Base-by-base conservation (phyloP, 305 asterid genomes). In the Salvia sclarea region DNA sequence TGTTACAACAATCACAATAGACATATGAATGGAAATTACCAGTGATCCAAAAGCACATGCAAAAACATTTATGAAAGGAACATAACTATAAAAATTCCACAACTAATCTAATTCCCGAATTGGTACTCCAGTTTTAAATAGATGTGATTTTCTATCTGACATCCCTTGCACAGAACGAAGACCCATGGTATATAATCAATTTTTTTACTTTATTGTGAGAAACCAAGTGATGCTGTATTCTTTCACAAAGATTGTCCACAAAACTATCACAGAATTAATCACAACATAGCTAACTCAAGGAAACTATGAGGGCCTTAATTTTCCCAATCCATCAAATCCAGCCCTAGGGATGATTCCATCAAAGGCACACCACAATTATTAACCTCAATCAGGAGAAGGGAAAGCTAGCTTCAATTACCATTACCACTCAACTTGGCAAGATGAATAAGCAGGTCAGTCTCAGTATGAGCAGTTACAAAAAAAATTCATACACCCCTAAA, bases 271-370 rank as follows among this genome's bases (percentile, higher is more conserved):
- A 38, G 2, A 52, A 55, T 44, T 28, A 48, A 59, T 25, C 48
- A 70, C 56, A 56, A 44, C 10, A 17, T 30, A 52, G 43, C 64
- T 44, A 53, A 50, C 59, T 41, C 50, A 58, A 53, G 44, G 55
- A 68, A 68, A 50, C 65, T 30, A 30, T 31, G 21, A 18, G 54
- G 33, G 63, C 44, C 62, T 16, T 20, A 22, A 49, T 17, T 47
- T 71, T 56, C 47, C 74, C 70, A 40, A 56, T 50, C 28, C 24
- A 47, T 68, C 62, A 66, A 70, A 64, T 48, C 24, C 54, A 35
- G 22, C 22, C 13, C 9, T 58, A 16, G 44, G 62, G 60, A 31
- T 13, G 8, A 48, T 48, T 37, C 43, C 62, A 40, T 62, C 53
- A 14, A 69, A 48, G 60, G 43, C 30, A 40, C 41, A 55, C 28